Percentiles rank a stretch among this genome's conserved stretches.
Conservation (phyloP, 345 rosid species). For the Pelargonium nanum region DNA sequence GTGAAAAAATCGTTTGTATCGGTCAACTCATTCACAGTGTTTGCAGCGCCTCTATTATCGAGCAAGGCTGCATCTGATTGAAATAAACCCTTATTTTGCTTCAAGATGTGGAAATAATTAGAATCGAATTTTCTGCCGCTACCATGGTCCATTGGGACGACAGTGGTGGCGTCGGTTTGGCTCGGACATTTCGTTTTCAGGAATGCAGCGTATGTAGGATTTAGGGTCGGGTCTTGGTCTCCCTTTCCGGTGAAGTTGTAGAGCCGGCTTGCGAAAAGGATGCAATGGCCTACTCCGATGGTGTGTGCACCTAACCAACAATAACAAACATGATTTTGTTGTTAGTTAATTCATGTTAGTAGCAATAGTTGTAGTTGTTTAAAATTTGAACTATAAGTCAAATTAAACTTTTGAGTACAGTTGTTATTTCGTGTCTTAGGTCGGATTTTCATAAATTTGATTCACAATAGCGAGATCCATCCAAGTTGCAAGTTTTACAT, state of each 20-base stretch:
- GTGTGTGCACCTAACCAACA: constrained; percentile 23
- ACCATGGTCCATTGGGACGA: constrained; percentile 14
- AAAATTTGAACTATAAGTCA: too few species aligned
- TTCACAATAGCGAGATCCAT: too few species aligned
- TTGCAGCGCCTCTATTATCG: constrained; percentile 20
- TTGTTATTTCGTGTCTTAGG: too few species aligned
- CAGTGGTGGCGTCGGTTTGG: constrained; percentile 10
- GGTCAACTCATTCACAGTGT: constrained; percentile 19
- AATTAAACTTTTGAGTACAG: too few species aligned
- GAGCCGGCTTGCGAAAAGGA: constrained; percentile 22
- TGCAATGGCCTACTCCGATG: constrained; percentile 28
- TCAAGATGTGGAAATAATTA: constrained; percentile 16
- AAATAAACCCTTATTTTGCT: constrained; percentile 42
- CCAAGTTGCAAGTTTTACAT: too few species aligned
- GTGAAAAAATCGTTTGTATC: constrained; percentile 25
- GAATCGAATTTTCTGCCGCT: constrained; percentile 13
- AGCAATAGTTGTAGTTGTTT: too few species aligned
- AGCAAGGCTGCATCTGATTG: constrained; percentile 57
- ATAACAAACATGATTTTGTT: not conserved
- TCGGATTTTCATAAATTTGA: too few species aligned
- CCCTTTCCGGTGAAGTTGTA: constrained; percentile 38
- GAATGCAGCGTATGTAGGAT: constrained; percentile 19
- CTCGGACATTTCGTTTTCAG: constrained; percentile 15
- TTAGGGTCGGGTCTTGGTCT: constrained; percentile 21
- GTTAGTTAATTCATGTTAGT: too few species aligned